Evolutionary conservation across 768 basidiomycete genomes (phyloP).

Genomic region (Boletus vermiculosoides): DNA sequence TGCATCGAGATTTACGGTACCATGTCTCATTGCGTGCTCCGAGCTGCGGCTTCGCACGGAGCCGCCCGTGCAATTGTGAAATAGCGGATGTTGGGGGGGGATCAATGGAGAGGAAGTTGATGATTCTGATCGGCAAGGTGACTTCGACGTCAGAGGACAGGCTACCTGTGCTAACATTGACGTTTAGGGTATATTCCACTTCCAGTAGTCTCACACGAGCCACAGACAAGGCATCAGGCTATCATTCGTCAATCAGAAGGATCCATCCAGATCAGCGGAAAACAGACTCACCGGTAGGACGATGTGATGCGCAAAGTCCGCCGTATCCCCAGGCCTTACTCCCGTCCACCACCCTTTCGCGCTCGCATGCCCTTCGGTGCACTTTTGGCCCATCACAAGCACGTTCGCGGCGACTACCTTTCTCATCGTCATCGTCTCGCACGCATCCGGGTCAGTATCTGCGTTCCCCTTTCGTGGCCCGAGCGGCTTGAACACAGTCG

Average conservation of each 20-base stretch:
- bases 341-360: slow-evolving; percentile 92
- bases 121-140: slow-evolving; percentile 69
- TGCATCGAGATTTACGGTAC: slow-evolving; percentile 31
- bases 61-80: slow-evolving; percentile 19
- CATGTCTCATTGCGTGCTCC: slow-evolving; percentile 26
- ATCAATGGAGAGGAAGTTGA: slow-evolving; percentile 86
- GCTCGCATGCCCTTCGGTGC: slow-evolving; percentile 67
- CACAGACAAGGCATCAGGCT: slow-evolving; percentile 73
- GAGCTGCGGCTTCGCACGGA: slow-evolving; percentile 25
- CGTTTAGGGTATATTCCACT: slow-evolving; percentile 68
- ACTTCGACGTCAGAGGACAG: slow-evolving; percentile 64
- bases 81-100: slow-evolving; percentile 54
- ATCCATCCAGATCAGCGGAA: neutral
- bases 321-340: slow-evolving; percentile 57
- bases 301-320: slow-evolving; percentile 68
- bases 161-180: slow-evolving; percentile 59
- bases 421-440: slow-evolving; percentile 56
- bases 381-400: slow-evolving; percentile 64
- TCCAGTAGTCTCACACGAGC: slow-evolving; percentile 69
- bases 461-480: slow-evolving; percentile 31
- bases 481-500: slow-evolving; percentile 59
- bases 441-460: slow-evolving; percentile 52
- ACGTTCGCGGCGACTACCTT: slow-evolving; percentile 65
- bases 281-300: slow-evolving; percentile 64
- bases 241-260: slow-evolving; percentile 7